Conservation (phyloP, 257 asterid genomes). For the Solanum sejunctum region DNA sequence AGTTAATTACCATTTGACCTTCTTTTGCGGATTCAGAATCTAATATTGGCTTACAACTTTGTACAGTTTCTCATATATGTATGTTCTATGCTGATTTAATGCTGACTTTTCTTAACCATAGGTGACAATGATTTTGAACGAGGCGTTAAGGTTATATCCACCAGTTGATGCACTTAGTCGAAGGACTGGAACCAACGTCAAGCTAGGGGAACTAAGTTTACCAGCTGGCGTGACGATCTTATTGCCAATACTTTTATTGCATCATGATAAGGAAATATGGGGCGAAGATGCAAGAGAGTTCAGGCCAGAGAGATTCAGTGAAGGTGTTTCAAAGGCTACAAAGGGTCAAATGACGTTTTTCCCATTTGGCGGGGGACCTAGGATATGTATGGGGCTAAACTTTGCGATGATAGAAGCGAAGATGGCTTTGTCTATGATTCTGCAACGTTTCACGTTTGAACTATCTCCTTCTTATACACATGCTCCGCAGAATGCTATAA, state of each 20-base stretch:
- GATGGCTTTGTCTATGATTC: conserved; percentile 12
- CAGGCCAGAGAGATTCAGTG: conserved; percentile 19
- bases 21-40: background rate
- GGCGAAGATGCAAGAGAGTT: conserved; percentile 19
- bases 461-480: conserved; percentile 17
- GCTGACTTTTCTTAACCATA: background rate
- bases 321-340: conserved; percentile 18
- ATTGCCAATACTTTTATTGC: background rate
- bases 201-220: background rate
- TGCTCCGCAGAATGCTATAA: background rate
- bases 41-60: too few relatives aligned
- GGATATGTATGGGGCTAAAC: conserved; percentile 16
- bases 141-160: conserved; percentile 11
- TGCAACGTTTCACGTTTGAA: conserved; percentile 10
- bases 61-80: background rate
- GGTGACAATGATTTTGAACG: conserved; percentile 15
- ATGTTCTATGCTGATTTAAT: background rate
- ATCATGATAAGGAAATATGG: conserved; percentile 20
- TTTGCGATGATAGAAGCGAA: conserved; percentile 15
- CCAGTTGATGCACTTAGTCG: background rate
- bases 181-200: background rate
- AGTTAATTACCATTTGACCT: background rate
- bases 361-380: conserved; percentile 17
- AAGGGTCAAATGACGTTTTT: conserved; percentile 8
- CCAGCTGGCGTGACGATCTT: background rate